These are phyloP conservation scores for Salvia sclarea DNA, from an alignment of 305 asterid genomes.

Conservation along the genomic window DNA sequence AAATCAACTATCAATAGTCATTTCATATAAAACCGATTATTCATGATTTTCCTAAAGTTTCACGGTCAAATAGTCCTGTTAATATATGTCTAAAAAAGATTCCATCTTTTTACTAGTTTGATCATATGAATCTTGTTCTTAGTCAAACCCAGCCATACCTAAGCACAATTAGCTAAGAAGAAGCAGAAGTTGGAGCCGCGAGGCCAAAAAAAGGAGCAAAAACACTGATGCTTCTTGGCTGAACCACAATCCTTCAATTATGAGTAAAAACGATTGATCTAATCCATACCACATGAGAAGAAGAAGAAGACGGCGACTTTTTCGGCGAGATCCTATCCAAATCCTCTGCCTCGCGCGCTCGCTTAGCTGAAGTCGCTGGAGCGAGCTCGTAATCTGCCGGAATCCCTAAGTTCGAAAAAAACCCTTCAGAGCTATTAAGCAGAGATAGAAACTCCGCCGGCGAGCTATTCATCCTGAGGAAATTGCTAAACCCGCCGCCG, in stretches of 20 bases:
- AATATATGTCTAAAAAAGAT: neutral
- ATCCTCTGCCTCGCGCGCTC: conserved; percentile 61
- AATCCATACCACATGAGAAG: conserved; percentile 48
- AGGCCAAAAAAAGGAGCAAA: conserved; percentile 28
- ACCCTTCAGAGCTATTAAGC: conserved; percentile 53
- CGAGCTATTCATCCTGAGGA: conserved; percentile 83
- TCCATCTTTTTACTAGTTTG: neutral
- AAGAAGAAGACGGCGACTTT: conserved; percentile 40
- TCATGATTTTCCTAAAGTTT: neutral
- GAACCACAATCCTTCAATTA: neutral
- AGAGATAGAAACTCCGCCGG: conserved; percentile 80
- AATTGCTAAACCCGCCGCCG: conserved; percentile 59
- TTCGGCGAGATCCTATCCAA: conserved; percentile 45
- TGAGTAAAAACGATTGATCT: neutral
- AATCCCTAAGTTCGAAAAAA: conserved; percentile 62
- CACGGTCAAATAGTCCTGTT: neutral
- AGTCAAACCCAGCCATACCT: neutral
- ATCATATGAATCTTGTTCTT: neutral
- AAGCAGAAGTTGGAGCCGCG: neutral
- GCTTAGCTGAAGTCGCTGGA: conserved; percentile 52
- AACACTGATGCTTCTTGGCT: neutral
- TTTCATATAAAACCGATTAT: neutral
- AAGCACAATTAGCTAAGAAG: neutral
- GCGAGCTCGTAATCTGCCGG: conserved; percentile 52
- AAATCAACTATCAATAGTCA: neutral